A percentile compares a stretch with the other conserved stretches of the same genome.
Conservation (phyloP, 805 yeast species). For the Lipomyces starkeyi region DNA sequence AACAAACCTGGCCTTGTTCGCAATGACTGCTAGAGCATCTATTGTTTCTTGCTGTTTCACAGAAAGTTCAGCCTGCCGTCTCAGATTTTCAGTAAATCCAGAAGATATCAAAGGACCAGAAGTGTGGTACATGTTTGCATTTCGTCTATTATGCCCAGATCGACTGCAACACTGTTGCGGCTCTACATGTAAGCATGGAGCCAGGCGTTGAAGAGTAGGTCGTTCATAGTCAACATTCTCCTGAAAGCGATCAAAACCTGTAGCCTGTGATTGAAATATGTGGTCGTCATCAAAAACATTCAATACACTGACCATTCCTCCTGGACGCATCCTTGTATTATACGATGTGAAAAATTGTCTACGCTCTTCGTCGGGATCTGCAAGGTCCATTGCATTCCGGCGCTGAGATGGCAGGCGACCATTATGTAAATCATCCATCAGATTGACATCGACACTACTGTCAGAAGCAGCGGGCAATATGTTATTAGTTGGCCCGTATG, state of each 20-base stretch:
- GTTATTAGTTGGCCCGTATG: not conserved
- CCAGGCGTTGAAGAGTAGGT: not conserved
- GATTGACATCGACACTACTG: not conserved
- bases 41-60: not conserved
- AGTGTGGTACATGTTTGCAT: not conserved
- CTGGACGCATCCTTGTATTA: not conserved
- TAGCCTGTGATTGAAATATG: not conserved
- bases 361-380: constrained; percentile 5
- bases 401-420: not conserved
- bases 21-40: too few species aligned
- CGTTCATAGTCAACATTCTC: not conserved
- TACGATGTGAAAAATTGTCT: not conserved
- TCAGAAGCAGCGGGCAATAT: not conserved
- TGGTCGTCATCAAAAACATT: not conserved
- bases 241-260: not conserved
- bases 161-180: not conserved
- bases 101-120: constrained; percentile 1
- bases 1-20: not conserved
- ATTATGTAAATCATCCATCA: not conserved
- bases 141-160: too few species aligned
- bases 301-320: not conserved
- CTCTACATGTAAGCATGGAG: not conserved
- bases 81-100: constrained; percentile 9
- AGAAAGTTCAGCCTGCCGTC: not conserved
- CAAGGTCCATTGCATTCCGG: not conserved